Conservation (phyloP, 257 asterid species). For the Mentha longifolia region DNA sequence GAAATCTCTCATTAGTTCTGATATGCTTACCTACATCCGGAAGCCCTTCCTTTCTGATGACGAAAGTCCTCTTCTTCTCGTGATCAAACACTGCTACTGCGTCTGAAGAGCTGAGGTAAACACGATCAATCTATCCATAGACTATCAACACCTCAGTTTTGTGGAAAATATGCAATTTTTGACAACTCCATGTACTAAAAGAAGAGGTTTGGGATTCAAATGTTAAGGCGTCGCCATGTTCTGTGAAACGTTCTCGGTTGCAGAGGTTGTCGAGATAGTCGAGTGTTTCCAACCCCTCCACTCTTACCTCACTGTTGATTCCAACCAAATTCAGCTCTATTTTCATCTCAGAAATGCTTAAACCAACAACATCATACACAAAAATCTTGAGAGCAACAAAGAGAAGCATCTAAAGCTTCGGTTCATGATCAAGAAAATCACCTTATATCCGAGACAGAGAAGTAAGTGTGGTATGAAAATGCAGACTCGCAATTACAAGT, state of each 20-base stretch:
- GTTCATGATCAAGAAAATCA: conserved; percentile 23
- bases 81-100: conserved; percentile 79
- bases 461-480: conserved; percentile 76
- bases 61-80: conserved; percentile 64
- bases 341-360: not conserved
- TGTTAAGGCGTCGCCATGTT: conserved; percentile 95
- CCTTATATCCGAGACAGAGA: conserved; percentile 89
- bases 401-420: not conserved
- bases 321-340: conserved; percentile 29
- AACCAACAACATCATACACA: not conserved
- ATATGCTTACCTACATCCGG: conserved; percentile 74
- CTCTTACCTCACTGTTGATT: conserved; percentile 79
- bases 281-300: conserved; percentile 92
- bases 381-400: too few species aligned
- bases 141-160: too few species aligned
- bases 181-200: not conserved
- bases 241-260: conserved; percentile 85
- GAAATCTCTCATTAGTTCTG: not conserved
- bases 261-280: conserved; percentile 84
- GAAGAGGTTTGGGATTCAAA: conserved; percentile 48
- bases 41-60: conserved; percentile 76
- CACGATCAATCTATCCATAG: conserved; percentile 70
- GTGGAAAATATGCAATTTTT: not conserved
- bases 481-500: too few species aligned
- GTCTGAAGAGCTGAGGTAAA: conserved; percentile 70